Percentiles rank a stretch among this genome's conserved stretches.
phyloP scores from a whole-genome alignment of 352 stramenopile genomes.

The Thraustochytrium striatum region DNA sequence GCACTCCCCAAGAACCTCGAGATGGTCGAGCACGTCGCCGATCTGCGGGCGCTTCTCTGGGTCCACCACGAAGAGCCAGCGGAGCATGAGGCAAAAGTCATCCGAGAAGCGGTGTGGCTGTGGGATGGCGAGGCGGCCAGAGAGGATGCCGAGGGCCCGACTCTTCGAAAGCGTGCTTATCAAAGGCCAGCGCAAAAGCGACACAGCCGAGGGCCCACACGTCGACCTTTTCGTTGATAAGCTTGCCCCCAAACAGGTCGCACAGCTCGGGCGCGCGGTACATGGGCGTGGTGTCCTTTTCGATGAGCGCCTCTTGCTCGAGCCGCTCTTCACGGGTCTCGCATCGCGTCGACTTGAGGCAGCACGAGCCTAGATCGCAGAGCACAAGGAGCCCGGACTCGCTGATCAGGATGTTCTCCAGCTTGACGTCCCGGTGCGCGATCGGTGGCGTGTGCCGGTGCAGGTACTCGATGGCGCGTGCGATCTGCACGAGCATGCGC shows the following conservation, averaged over 20 bases:
- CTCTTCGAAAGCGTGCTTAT: constrained; percentile 90
- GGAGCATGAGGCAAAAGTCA: constrained; percentile 76
- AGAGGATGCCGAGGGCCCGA: constrained; percentile 82
- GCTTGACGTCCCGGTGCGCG: constrained; percentile 92
- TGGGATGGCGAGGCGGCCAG: constrained; percentile 85
- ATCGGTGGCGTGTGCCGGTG: constrained; percentile 77
- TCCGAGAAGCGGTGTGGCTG: constrained; percentile 79
- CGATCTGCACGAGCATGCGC: constrained; percentile 68
- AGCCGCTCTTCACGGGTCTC: constrained; percentile 74
- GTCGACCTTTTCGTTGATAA: constrained; percentile 84
- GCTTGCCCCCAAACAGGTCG: constrained; percentile 86
- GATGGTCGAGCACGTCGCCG: constrained; percentile 82
- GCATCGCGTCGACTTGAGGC: constrained; percentile 67
- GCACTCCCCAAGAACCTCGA: constrained; percentile 55
- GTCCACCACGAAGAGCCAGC: constrained; percentile 82
- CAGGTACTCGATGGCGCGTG: constrained; percentile 62
- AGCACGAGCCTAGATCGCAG: constrained; percentile 79
- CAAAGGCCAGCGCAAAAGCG: constrained; percentile 90
- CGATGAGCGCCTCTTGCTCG: constrained; percentile 84
- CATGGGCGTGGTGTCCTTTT: constrained; percentile 94
- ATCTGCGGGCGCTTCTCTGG: constrained; percentile 81
- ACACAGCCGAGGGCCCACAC: constrained; percentile 90
- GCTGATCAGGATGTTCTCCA: constrained; percentile 91
- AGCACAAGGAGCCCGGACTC: constrained; percentile 89
- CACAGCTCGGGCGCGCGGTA: constrained; percentile 94